These are phyloP conservation scores for Verticillium longisporum DNA, from an alignment of 2,329 filamentous ascomycete species.

Conservation along the genomic window DNA sequence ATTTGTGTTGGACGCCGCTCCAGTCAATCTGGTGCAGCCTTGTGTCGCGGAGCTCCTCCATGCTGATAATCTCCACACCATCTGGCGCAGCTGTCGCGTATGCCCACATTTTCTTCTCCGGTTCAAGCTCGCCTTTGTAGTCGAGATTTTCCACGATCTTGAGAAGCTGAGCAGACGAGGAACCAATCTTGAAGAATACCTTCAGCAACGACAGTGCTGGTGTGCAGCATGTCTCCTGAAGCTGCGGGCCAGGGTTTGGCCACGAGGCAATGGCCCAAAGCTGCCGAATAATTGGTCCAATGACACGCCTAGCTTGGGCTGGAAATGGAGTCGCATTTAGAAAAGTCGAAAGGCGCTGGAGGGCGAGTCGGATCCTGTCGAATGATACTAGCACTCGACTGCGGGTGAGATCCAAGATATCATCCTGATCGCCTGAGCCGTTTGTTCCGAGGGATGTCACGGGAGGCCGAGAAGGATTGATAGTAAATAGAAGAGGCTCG, in stretches of 20 bases:
- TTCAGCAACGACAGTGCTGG: conserved; percentile 45
- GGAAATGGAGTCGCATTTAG: conserved; percentile 60
- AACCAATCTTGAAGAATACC: conserved; percentile 51
- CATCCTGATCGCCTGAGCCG: conserved; percentile 18
- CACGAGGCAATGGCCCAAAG: conserved; percentile 58
- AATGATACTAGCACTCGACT: conserved; percentile 38
- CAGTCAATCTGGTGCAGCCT: conserved; percentile 25
- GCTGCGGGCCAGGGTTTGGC: conserved; percentile 23
- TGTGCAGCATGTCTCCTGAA: conserved; percentile 31
- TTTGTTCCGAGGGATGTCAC: not conserved
- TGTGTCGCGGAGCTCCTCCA: conserved; percentile 14
- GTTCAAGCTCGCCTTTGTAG: conserved; percentile 39
- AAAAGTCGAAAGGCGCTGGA: conserved; percentile 50
- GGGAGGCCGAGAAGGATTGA: conserved; percentile 34
- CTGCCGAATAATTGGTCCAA: conserved; percentile 51
- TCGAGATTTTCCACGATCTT: conserved; percentile 47
- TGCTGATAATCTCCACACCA: conserved; percentile 41
- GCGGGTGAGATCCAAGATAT: conserved; percentile 38
- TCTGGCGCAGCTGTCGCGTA: conserved; percentile 39
- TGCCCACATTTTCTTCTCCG: conserved; percentile 37
- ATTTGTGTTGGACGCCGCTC: conserved; percentile 39
- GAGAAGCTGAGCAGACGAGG: conserved; percentile 40
- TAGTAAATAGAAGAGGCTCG: conserved; percentile 44
- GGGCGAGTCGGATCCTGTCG: conserved; percentile 37
- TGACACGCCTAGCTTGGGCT: conserved; percentile 54